Conservation (phyloP, 345 rosid genomes). For the Heritiera fomes region DNA sequence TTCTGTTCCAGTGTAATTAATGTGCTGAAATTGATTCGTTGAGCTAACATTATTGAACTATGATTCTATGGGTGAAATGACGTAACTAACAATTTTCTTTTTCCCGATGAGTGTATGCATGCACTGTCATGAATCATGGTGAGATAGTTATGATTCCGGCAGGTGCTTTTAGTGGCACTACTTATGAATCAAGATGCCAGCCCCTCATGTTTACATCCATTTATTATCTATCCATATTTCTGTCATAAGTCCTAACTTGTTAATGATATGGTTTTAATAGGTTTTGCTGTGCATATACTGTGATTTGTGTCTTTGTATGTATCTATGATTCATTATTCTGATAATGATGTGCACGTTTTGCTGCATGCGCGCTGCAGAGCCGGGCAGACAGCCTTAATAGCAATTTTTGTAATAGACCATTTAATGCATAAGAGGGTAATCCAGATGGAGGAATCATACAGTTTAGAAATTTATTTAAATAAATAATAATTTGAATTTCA, state of each 20-base stretch:
- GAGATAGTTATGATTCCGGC: background rate
- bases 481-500: background rate
- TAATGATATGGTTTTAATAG: background rate
- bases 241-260: background rate
- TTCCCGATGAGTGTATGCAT: background rate
- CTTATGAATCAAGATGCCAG: background rate
- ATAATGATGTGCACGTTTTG: background rate
- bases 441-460: background rate
- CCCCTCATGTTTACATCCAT: background rate
- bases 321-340: slow-evolving; percentile 6
- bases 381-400: background rate
- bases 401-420: background rate
- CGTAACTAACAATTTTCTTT: background rate
- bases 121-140: background rate
- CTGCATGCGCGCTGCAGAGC: background rate
- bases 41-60: background rate
- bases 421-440: background rate
- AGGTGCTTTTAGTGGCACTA: background rate
- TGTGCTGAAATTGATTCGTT: background rate
- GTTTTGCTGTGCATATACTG: background rate
- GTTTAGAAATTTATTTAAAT: slow-evolving; percentile 2
- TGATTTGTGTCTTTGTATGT: background rate
- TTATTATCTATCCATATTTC: background rate
- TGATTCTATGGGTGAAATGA: background rate
- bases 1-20: background rate